Evolutionary conservation across 306 rosid genomes (phyloP).

Genomic region (Vicia faba): DNA sequence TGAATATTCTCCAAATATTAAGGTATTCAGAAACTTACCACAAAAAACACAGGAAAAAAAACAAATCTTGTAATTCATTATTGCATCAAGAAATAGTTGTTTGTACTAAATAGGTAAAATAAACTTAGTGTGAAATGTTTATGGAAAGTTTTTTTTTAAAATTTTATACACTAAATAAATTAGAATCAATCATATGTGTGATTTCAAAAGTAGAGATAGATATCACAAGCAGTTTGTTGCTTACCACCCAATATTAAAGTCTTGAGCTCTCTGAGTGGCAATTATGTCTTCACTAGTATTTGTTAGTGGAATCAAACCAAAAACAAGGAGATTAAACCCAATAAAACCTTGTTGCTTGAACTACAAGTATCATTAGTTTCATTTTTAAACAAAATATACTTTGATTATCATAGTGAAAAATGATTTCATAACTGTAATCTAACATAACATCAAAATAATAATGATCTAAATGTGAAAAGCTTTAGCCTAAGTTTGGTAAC

Average conservation of each 20-base stretch:
- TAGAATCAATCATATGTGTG: too few species aligned
- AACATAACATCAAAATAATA: background rate
- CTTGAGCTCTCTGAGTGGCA: slow-evolving; percentile 54
- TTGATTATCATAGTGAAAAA: background rate
- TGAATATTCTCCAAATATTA: slow-evolving; percentile 61
- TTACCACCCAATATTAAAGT: slow-evolving; percentile 56
- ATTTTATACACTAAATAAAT: too few species aligned
- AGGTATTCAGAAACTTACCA: slow-evolving; percentile 59
- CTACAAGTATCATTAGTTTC: slow-evolving; percentile 39
- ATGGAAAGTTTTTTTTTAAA: background rate
- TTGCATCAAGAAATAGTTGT: background rate
- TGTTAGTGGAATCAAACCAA: slow-evolving; percentile 46
- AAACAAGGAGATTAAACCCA: slow-evolving; percentile 50
- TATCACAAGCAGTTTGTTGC: background rate
- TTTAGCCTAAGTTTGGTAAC: too few species aligned
- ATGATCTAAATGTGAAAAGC: background rate
- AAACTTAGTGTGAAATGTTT: background rate
- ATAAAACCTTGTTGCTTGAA: slow-evolving; percentile 55
- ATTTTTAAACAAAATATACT: background rate
- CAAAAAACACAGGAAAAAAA: background rate
- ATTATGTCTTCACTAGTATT: slow-evolving; percentile 44
- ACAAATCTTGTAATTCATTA: background rate
- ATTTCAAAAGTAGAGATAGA: too few species aligned
- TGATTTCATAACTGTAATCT: background rate
- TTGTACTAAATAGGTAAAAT: too few species aligned